A percentile compares a stretch with the other conserved stretches of the same genome.
These are phyloP conservation scores for Ophiostoma quercus DNA, from an alignment of 2,329 filamentous ascomycete genomes.

Conservation along the genomic window DNA sequence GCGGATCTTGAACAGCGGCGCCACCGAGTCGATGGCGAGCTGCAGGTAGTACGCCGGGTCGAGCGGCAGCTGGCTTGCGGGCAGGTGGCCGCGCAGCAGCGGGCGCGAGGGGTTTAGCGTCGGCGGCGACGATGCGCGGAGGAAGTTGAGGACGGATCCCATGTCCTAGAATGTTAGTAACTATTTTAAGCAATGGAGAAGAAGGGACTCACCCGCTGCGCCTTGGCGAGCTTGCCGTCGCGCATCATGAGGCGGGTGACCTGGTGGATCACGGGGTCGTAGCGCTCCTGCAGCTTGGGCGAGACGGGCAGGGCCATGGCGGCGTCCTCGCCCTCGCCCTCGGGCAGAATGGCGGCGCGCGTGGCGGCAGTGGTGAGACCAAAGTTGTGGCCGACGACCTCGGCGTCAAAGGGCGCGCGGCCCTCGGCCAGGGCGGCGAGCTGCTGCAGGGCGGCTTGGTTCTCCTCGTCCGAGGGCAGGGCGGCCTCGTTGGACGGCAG, in stretches of 20 bases:
- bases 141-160: constrained; percentile 71
- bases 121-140: constrained; percentile 79
- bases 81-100: constrained; percentile 70
- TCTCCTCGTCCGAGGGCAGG: constrained; percentile 30
- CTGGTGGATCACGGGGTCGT: constrained; percentile 79
- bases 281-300: constrained; percentile 68
- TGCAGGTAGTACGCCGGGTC: constrained; percentile 87
- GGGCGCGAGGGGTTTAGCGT: constrained; percentile 64
- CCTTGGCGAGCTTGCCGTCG: constrained; percentile 81
- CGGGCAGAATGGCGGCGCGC: constrained; percentile 13
- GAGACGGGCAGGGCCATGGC: constrained; percentile 54
- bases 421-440: constrained; percentile 35
- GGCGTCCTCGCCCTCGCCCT: background rate
- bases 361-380: constrained; percentile 52
- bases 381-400: constrained; percentile 65
- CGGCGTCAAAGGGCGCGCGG: constrained; percentile 32
- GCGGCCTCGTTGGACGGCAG: background rate
- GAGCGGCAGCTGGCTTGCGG: constrained; percentile 72
- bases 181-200: no score
- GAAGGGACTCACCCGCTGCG: no score
- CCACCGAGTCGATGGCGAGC: constrained; percentile 85
- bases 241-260: constrained; percentile 87
- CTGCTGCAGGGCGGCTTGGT: constrained; percentile 40
- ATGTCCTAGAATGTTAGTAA: constrained; percentile 61
- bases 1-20: constrained; percentile 77